These are phyloP conservation scores for Fulvia fulva DNA, from an alignment of 2,329 filamentous ascomycete species.

Conservation along the genomic window DNA sequence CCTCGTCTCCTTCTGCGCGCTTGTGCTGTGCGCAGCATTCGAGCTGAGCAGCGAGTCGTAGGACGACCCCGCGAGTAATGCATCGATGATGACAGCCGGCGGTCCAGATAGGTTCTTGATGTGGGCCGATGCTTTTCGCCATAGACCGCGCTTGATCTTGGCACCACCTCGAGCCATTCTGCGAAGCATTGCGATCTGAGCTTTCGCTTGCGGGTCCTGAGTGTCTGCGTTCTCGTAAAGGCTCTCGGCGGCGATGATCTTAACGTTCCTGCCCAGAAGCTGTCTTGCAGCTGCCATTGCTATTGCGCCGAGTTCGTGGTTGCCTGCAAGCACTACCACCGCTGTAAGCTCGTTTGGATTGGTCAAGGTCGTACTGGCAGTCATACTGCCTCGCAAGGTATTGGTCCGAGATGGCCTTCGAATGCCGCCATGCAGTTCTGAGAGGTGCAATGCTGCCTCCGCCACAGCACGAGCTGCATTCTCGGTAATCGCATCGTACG, in stretches of 20 bases:
- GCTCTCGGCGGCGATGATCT: conserved; percentile 77
- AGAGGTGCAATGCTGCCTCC: conserved; percentile 62
- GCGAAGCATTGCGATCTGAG: conserved; percentile 78
- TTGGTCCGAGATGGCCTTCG: conserved; percentile 30
- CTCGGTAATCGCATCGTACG: conserved; percentile 86
- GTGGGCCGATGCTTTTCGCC: conserved; percentile 54
- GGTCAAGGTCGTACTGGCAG: conserved; percentile 53
- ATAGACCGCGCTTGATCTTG: conserved; percentile 55
- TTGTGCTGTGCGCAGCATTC: conserved; percentile 34
- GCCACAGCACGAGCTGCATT: conserved; percentile 87
- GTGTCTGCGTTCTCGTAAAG: conserved; percentile 80
- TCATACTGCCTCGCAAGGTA: conserved; percentile 56
- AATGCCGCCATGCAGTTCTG: conserved; percentile 20
- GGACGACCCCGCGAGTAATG: conserved; percentile 77
- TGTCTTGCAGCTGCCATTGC: conserved; percentile 84
- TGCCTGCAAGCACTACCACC: conserved; percentile 83
- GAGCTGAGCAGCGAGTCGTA: conserved; percentile 76
- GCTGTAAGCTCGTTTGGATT: conserved; percentile 45
- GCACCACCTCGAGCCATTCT: conserved; percentile 61
- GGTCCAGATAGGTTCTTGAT: conserved; percentile 57
- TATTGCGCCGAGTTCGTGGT: conserved; percentile 82
- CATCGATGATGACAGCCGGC: conserved; percentile 81
- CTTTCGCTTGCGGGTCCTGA: conserved; percentile 72
- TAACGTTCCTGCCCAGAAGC: conserved; percentile 75
- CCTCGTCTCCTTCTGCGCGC: conserved; percentile 78